Conservation (phyloP, 208 protist species). For the Wallacemonas collosoma region DNA sequence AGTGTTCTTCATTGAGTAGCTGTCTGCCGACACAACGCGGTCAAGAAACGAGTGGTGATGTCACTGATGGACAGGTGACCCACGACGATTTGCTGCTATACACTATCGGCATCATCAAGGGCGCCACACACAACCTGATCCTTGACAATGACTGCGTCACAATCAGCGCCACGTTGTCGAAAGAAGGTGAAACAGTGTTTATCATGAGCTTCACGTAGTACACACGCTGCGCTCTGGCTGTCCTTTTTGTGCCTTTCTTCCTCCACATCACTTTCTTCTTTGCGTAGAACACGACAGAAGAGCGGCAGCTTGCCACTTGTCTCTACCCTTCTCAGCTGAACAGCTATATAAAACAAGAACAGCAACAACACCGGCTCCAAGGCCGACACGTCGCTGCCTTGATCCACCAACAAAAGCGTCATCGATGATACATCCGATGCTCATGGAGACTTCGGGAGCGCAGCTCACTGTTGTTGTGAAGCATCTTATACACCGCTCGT, state of each 20-base stretch:
- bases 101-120: constrained; percentile 56
- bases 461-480: no score
- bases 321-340: no score
- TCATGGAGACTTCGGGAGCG: no score
- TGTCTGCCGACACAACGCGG: constrained; percentile 16
- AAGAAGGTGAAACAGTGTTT: constrained; percentile 70
- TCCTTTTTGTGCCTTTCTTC: neutral
- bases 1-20: constrained; percentile 27
- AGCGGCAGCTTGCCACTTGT: no score
- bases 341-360: no score
- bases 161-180: constrained; percentile 52
- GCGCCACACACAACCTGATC: constrained; percentile 49
- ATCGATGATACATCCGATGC: no score
- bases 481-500: no score
- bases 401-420: no score
- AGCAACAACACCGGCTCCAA: no score
- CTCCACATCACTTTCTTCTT: neutral
- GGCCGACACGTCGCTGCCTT: no score
- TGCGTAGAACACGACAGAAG: no score
- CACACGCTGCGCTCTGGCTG: neutral
- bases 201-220: constrained; percentile 53
- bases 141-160: constrained; percentile 24
- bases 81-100: constrained; percentile 68
- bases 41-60: constrained; percentile 14
- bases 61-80: constrained; percentile 20